These are phyloP conservation scores for Blastobotrys parvus DNA, from an alignment of 805 yeast genomes.

Conservation along the genomic window DNA sequence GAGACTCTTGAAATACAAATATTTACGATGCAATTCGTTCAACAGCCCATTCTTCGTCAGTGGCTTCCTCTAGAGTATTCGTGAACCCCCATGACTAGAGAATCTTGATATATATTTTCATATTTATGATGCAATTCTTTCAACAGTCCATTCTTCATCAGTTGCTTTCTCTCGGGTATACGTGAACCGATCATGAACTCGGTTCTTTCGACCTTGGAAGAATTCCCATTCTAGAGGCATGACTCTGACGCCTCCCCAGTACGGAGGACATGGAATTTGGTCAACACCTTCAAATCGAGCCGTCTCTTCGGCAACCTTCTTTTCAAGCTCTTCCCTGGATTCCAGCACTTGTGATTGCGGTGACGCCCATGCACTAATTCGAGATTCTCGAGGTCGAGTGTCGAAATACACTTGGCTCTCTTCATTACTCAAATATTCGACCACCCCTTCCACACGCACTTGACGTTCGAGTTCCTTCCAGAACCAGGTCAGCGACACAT, in stretches of 20 bases:
- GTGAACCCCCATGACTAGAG: too few relatives aligned
- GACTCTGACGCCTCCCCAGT: constrained; percentile 91
- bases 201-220: constrained; percentile 91
- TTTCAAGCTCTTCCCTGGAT: constrained; percentile 57
- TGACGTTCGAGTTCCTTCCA: constrained; percentile 91
- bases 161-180: constrained; percentile 43
- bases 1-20: too few relatives aligned
- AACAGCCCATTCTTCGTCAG: constrained; percentile 45
- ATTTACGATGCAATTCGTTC: constrained; percentile 49
- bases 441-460: constrained; percentile 82
- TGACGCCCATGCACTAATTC: constrained; percentile 95
- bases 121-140: constrained; percentile 50
- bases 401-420: constrained; percentile 70
- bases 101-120: too few relatives aligned
- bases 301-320: constrained; percentile 38
- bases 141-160: constrained; percentile 46
- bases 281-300: constrained; percentile 52
- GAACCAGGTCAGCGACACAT: constrained; percentile 79
- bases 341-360: constrained; percentile 65
- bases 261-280: constrained; percentile 81
- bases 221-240: constrained; percentile 88
- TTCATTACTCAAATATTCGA: constrained; percentile 65
- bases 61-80: constrained; percentile 40
- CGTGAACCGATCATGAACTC: constrained; percentile 83
- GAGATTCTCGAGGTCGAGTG: constrained; percentile 87